Percentiles rank a stretch among this genome's conserved stretches.
phyloP scores from a whole-genome alignment of 768 basidiomycete genomes.

The Lentinula guzmanii region DNA sequence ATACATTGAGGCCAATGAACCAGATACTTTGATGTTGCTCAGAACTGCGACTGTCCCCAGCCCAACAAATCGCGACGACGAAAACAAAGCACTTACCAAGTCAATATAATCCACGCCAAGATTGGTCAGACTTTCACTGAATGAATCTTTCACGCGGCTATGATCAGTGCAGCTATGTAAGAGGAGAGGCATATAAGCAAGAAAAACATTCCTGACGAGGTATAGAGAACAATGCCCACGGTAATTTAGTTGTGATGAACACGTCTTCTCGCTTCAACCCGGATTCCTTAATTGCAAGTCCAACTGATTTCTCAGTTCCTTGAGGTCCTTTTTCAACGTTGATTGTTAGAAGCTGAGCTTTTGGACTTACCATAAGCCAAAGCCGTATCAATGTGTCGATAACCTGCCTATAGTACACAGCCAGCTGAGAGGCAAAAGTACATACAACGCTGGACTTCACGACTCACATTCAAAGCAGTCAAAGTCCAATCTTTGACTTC shows the following conservation, averaged over 20 bases:
- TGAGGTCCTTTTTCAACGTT: not conserved
- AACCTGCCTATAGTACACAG: slow-evolving; percentile 25
- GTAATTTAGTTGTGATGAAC: slow-evolving; percentile 46
- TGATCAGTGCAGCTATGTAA: slow-evolving; percentile 30
- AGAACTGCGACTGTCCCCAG: not conserved
- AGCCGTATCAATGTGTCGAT: slow-evolving; percentile 37
- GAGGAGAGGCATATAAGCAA: not conserved
- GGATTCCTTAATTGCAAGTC: slow-evolving; percentile 37
- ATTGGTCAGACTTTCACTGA: slow-evolving; percentile 33
- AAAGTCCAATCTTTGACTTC: slow-evolving; percentile 32
- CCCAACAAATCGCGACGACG: not conserved
- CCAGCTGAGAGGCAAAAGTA: not conserved
- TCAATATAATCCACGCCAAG: slow-evolving; percentile 44
- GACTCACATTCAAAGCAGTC: slow-evolving; percentile 29
- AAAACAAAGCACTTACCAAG: slow-evolving; percentile 20
- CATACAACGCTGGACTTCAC: not conserved
- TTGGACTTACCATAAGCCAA: slow-evolving; percentile 21
- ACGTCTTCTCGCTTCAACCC: slow-evolving; percentile 42
- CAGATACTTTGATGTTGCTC: slow-evolving; percentile 30
- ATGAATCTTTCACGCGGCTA: slow-evolving; percentile 28
- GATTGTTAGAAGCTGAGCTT: not conserved
- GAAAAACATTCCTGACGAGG: not conserved
- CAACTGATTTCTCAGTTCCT: slow-evolving; percentile 36
- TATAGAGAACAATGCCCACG: slow-evolving; percentile 16
- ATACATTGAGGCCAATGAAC: slow-evolving; percentile 44